Base-by-base conservation (phyloP, 495 filamentous ascomycete species). In the Penicillium taxi region DNA sequence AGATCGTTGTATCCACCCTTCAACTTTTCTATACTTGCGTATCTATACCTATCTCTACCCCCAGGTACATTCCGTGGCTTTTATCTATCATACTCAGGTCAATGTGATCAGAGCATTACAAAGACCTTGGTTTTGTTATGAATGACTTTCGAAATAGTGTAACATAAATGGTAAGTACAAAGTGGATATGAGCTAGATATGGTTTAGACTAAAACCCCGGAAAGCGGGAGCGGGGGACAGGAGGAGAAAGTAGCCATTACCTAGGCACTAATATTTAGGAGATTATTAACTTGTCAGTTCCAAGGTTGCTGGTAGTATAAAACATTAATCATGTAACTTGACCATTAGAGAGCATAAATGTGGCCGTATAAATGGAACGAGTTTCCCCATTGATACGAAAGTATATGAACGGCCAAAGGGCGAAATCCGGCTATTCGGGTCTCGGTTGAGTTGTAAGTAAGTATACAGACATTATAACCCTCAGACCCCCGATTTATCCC, bases 351-450 rank as follows among this genome's bases (percentile, higher is more conserved):
- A 17, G 4, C 16, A 21, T 20, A 16, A 22, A 34, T 26, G 13
- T n/a, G 28, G 21, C 22, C 21, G 14, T 26, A 20, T 45, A 6
- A 15, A 1, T 31, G 28, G 13, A 15, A 18, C 5, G 13, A 37
- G 34, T 37, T 37, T 47, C 34, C 44, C 44, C 14, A 28, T 14
- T 24, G 14, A 15, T 8, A 13, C 8, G 21, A 42, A 34, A 50
- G 35, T 39, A 45, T 44, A 47, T 53, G 56, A 53, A n/a, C n/a
- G n/a, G n/a, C n/a, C n/a, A n/a, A n/a, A n/a, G n/a, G n/a, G n/a
- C n/a, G n/a, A n/a, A n/a, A n/a, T n/a, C n/a, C 9, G 32, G 18
- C 34, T 57, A 55, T 46, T 59, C 56, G 53, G 34, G 37, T 19
- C 25, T 19, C 2, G 35, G 46, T 4, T 17, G 35, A 46, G 52